A percentile compares a stretch with the other conserved stretches of the same genome.
These are phyloP conservation scores for Colletotrichum endophyticum DNA, from an alignment of 2,329 filamentous ascomycete genomes.

Conservation along the genomic window DNA sequence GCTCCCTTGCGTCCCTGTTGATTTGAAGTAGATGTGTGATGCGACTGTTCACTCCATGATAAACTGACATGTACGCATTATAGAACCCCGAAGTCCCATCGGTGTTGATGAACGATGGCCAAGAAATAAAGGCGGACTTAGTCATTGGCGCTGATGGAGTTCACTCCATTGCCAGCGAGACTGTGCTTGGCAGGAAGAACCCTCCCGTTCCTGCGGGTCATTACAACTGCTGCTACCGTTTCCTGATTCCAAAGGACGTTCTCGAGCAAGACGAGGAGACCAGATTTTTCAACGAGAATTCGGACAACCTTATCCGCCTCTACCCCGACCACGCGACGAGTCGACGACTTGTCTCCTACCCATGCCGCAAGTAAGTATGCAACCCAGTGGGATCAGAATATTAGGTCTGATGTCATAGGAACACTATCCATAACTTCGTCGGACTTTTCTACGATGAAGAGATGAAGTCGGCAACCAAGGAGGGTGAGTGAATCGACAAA, in stretches of 20 bases:
- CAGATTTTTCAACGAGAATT: conserved; percentile 30
- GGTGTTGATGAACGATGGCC: conserved; percentile 32
- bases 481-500: background rate
- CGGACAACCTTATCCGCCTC: conserved; percentile 20
- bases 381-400: accelerated
- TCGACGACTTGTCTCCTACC: conserved; percentile 34
- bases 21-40: background rate
- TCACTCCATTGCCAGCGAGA: conserved; percentile 35
- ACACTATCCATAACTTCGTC: conserved; percentile 38
- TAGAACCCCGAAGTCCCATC: conserved; percentile 30
- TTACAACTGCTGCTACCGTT: conserved; percentile 39
- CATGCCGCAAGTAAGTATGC: conserved; percentile 33
- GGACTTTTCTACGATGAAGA: conserved; percentile 32
- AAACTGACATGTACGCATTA: background rate
- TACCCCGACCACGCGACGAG: conserved; percentile 19
- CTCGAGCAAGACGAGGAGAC: conserved; percentile 36
- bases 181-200: conserved; percentile 30
- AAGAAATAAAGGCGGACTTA: conserved; percentile 36
- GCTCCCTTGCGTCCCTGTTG: background rate
- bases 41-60: background rate
- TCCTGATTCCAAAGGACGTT: conserved; percentile 33
- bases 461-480: conserved; percentile 7
- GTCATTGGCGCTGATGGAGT: conserved; percentile 51
- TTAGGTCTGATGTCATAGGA: conserved; percentile 22
- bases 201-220: conserved; percentile 27